Evolutionary conservation across 768 basidiomycete species (phyloP), one percentile per base, ranked within the genome.

Genomic region (Gloeostereum incarnatum): DNA sequence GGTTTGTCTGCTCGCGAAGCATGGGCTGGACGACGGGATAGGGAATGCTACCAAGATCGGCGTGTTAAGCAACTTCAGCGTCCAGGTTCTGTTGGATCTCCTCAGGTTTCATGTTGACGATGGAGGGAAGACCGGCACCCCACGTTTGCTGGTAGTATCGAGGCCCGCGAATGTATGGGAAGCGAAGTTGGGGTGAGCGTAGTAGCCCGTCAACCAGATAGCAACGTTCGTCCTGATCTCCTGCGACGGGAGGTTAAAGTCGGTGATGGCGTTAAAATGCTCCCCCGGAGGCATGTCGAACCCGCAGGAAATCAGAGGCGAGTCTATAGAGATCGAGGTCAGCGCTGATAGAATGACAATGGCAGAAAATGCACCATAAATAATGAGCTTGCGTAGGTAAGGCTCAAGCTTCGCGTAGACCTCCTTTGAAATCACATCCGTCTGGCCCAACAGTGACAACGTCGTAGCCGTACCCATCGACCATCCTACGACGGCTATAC

Each of bases 401-500:
- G 48, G 45, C 39, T 56, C 53, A 6, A 67, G 35, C 2, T 47
- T 18, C 11, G 42, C 35, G 33, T 58, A 54, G 1, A 49, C 7
- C 10, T 48, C 49, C 13, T 24, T 16, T 1, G 50, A 43, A 14
- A 66, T 39, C 6, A 53, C 38, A 2, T 36, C 33, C 4, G 48
- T 47, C 33, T 59, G 47, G 0, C 49, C 51, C 22, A 65, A 52
- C 4, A 65, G 40, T 16, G 58, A 21, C 36, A 63, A 50, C 3
- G 49, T 41, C 1, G 53, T 52, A 10, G 53, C 48, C 7, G 41
- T 45, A 1, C 65, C 66, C 39, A 58, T 50, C 2, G 63, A 63
- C 65, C 66, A 68, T 7, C 63, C 64, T 45, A 62, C 31, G 6
- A 65, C 39, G 3, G 55, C 52, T n/a, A 66, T 39, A 1, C 66